Base-by-base conservation (phyloP, 768 basidiomycete species). In the Termitomyces sp. region DNA sequence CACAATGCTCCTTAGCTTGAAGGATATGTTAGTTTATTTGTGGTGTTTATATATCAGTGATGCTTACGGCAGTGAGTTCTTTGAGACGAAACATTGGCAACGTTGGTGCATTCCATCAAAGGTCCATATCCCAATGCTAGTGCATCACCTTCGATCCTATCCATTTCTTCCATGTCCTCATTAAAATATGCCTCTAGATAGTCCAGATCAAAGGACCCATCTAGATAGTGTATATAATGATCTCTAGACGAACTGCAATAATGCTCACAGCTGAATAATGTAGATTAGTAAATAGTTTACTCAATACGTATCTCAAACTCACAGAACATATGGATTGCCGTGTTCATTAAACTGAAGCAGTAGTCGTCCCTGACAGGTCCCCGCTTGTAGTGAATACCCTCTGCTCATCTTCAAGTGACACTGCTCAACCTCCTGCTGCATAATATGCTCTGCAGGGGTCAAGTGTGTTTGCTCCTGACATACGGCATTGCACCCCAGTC, bases 301-400 rank as follows among this genome's bases (percentile, higher is more conserved):
- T 28, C 28, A 28, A n/a, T n/a, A n/a, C n/a, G n/a, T n/a, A n/a
- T n/a, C n/a, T 28, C 4, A 28, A 28, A 28, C 40, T 42, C n/a
- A 42, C 18, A 54, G 24, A n/a, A 59, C 9, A 22, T 52, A 55
- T 7, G 53, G 53, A 15, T 59, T 49, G 8, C 42, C 22, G 1
- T 22, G 24, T 20, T 55, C 16, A 35, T 59, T 50, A 33, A 39
- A 59, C 20, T 63, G 12, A 2, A 63, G 57, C 3, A 5, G 28
- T 3, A 63, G 45, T 6, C 28, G 20, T 15, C 62, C 62, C 16
- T 55, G n/a, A 35, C 62, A 63, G 3, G 40, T 60, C 22, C 56
- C 22, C 5, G 16, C n/a, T n/a, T n/a, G n/a, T n/a, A n/a, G 24
- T 18, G 24, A 35, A 60, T 63, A 53, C 13, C 55, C 54, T 11